Base-by-base conservation (phyloP, 352 stramenopile genomes). In the Globisporangium ultimum region DNA sequence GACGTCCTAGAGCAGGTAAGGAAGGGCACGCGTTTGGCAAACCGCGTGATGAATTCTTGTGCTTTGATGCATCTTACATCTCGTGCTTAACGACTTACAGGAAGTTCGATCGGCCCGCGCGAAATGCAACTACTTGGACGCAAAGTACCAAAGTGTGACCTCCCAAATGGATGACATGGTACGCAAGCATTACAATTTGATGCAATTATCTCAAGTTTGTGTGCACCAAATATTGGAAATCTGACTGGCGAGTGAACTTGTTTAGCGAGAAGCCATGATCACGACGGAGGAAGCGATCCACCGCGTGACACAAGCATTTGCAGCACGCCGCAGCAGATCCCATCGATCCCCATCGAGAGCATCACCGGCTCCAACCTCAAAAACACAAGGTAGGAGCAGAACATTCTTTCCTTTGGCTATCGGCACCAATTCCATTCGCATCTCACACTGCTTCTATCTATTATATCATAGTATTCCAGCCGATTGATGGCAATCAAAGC, bases 161-260 rank as follows among this genome's bases (percentile, higher is more conserved):
- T 57, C 52, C 14, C 71, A 80, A 58, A 56, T 80, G 15, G 63
- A 73, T 48, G 68, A 66, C 43, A 76, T 80, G 71, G 71, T 76
- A 55, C 48, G 57, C 2, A 32, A 2, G 43, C 55, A 43, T 20
- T 57, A 38, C 32, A 15, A 42, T 21, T 21, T 36, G 18, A 4
- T 52, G 20, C 21, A 18, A n/a, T 28, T 14, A 21, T 20, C 20
- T 32, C 24, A 5, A 32, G 2, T 32, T 32, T 32, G 2, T 5
- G 24, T 32, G 24, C 24, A 32, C 24, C 24, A 32, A 32, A 6
- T 32, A 6, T 5, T 32, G 24, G 24, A 5, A 32, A 32, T 5
- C 24, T 32, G 24, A 49, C 28, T 9, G 38, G 20, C 24, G 2
- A 34, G 12, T 58, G 15, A 15, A 50, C 43, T 22, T n/a, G 18